phyloP scores from a whole-genome alignment of 2,329 filamentous ascomycete species.

The Calonectria ilicicola region DNA sequence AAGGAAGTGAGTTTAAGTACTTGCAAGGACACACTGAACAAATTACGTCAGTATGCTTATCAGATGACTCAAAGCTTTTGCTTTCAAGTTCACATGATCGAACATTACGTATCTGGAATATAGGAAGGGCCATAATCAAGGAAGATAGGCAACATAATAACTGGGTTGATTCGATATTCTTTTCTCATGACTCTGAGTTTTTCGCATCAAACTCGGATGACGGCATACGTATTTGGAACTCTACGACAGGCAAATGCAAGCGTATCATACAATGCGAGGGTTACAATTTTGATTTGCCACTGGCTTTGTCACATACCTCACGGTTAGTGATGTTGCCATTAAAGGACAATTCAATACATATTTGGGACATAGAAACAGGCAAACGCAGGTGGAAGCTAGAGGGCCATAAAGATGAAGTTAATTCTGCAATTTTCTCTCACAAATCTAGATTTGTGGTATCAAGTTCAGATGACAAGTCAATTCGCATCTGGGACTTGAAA shows the following conservation, averaged over 20 bases:
- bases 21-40: not conserved
- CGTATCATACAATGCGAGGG: not conserved
- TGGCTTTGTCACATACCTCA: not conserved
- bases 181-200: not conserved
- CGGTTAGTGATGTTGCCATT: not conserved
- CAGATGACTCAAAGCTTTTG: not conserved
- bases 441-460: not conserved
- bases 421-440: not conserved
- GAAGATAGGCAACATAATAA: not conserved
- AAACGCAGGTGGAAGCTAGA: not conserved
- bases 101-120: not conserved
- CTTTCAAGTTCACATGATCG: not conserved
- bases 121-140: not conserved
- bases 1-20: not conserved
- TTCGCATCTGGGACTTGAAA: constrained; percentile 10
- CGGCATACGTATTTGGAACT: not conserved
- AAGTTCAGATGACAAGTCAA: not conserved
- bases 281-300: fast-evolving
- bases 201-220: not conserved
- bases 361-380: not conserved
- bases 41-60: not conserved
- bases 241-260: not conserved
- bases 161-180: not conserved
- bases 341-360: not conserved
- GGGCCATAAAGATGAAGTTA: not conserved